Conservation (phyloP, 768 basidiomycete species). For the Lactarius hatsudake region DNA sequence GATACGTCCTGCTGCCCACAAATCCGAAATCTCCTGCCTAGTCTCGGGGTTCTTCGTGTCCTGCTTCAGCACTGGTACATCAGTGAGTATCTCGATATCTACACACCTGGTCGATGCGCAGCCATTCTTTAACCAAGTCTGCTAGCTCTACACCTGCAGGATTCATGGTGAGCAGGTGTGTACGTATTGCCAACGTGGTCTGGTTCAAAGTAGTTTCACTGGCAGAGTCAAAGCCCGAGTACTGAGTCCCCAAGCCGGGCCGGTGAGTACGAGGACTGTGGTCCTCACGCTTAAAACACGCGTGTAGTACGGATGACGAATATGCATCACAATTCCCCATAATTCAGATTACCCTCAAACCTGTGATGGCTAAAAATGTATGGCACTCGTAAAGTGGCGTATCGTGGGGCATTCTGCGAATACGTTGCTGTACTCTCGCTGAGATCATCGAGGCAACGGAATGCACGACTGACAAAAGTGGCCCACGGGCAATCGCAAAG, state of each 20-base stretch:
- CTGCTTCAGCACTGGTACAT: not conserved
- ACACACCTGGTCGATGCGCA: constrained; percentile 46
- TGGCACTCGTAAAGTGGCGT: too few species aligned
- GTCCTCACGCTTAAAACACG: too few species aligned
- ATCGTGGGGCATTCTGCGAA: too few species aligned
- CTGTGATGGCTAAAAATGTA: too few species aligned
- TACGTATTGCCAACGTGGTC: not conserved
- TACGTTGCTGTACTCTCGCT: too few species aligned
- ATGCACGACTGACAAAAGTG: not conserved
- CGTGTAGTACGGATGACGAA: too few species aligned
- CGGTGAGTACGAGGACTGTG: not conserved
- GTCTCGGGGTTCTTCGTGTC: constrained; percentile 48
- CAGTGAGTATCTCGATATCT: not conserved
- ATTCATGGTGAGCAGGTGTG: constrained; percentile 2
- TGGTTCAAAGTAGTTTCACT: not conserved
- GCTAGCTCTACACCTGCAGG: constrained; percentile 32
- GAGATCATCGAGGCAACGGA: too few species aligned
- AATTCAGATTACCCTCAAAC: too few species aligned
- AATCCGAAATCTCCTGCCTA: constrained; percentile 45
- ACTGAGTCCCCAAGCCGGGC: not conserved
- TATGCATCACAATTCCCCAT: too few species aligned
- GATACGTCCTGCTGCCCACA: constrained; percentile 43
- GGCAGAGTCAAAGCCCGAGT: not conserved
- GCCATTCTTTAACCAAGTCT: constrained; percentile 49
- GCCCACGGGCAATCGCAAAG: not conserved